Conservation (phyloP, 2,329 filamentous ascomycete species). For the Fusarium humuli region DNA sequence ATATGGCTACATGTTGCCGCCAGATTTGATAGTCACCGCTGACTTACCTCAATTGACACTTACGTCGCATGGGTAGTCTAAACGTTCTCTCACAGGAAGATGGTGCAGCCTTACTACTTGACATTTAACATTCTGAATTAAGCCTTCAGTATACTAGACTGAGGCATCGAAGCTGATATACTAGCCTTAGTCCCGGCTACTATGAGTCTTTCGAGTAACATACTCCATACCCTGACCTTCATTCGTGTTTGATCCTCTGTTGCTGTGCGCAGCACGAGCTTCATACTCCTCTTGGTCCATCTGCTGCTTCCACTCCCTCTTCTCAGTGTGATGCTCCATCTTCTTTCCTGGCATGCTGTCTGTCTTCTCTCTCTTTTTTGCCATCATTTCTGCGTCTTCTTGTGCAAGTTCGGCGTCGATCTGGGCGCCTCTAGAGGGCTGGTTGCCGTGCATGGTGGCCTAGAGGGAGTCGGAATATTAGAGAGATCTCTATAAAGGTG, state of each 20-base stretch:
- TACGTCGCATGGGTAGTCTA: neutral
- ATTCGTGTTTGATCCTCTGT: neutral
- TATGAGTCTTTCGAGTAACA: neutral
- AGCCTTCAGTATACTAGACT: neutral
- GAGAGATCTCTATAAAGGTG: no score
- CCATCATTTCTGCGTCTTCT: constrained; percentile 25
- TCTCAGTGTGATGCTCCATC: neutral
- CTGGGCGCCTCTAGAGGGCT: constrained; percentile 22
- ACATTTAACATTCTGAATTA: neutral
- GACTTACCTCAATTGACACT: neutral
- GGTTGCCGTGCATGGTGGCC: constrained; percentile 33
- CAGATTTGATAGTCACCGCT: neutral
- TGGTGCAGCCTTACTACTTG: neutral
- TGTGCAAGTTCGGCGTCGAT: constrained; percentile 25
- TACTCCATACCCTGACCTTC: neutral
- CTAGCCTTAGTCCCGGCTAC: neutral
- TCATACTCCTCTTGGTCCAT: neutral
- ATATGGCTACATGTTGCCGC: neutral
- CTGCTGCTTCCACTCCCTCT: constrained; percentile 10
- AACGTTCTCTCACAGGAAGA: neutral
- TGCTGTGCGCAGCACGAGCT: neutral
- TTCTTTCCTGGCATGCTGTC: constrained; percentile 26
- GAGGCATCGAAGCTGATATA: neutral
- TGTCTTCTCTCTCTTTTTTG: constrained; percentile 18
- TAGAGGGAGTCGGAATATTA: neutral